Base-by-base conservation (phyloP, 2,329 filamentous ascomycete species). In the Cryphonectria japonica region DNA sequence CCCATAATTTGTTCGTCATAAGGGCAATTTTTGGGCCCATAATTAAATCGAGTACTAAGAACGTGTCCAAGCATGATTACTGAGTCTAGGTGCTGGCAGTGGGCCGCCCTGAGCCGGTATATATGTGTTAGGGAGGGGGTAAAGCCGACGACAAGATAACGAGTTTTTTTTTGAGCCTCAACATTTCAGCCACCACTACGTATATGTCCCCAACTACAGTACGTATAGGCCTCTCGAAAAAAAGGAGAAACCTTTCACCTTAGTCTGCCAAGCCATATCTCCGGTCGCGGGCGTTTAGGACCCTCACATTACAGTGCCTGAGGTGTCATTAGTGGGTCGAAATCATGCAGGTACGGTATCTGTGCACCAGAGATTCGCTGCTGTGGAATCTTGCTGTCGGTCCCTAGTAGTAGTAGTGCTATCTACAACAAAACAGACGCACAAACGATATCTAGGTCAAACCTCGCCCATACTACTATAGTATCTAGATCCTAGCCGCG, bases 251-350 rank as follows among this genome's bases (percentile, higher is more conserved):
- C 46, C 64, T 66, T 57, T 60, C 32, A 59, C 50, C 50, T 43
- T n/a, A 22, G n/a, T 26, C 50, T 43, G 54, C 65, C 65, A 29
- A 34, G 14, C 57, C 54, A 16, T 60, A 61, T 32, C 66, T 60
- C 66, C 66, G 66, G 66, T 60, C 57, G 52, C 66, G 37, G 66
- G 66, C 52, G 41, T 41, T 41, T 2, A n/a, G n/a, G 66, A 22
- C 57, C 39, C 37, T 60, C 29, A 34, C n/a, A 43, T 64, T 46
- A 50, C 34, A 34, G 41, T 14, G 54, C 14, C 37, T 59, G 66
- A 67, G 66, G 52, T 60, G 66, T 26, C 66, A 67, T n/a, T 34
- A 67, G 66, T 67, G 66, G 66, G 65, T 67, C 65, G 34, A 26
- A 19, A 19, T 22, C 65, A 29, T 43, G 52, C 65, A 59, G 37